phyloP scores from a whole-genome alignment of 202 grass and related monocot species.

The Saccharum hybrid region DNA sequence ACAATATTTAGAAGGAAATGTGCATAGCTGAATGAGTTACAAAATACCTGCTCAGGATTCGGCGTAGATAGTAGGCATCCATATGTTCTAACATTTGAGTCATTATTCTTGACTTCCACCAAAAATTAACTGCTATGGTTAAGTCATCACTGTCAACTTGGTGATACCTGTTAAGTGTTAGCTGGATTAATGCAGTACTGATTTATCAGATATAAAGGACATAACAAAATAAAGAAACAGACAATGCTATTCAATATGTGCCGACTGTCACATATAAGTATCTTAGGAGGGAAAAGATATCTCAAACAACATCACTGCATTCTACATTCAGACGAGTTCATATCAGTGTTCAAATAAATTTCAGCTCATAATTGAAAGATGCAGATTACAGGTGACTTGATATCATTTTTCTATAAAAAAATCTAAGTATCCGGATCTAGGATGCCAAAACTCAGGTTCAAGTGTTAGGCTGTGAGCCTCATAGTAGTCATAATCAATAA shows the following conservation, averaged over 20 bases:
- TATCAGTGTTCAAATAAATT: not conserved
- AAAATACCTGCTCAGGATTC: slow-evolving; percentile 85
- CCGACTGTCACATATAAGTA: slow-evolving; percentile 1
- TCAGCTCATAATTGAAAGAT: not conserved
- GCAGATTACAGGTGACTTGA: slow-evolving; percentile 17
- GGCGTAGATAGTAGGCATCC: slow-evolving; percentile 92
- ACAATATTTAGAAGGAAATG: slow-evolving; percentile 31
- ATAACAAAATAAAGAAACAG: slow-evolving; percentile 7
- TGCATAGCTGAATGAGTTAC: slow-evolving; percentile 22
- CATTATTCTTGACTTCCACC: slow-evolving; percentile 93
- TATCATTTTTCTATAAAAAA: not conserved
- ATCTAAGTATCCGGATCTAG: not conserved
- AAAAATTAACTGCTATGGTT: slow-evolving; percentile 92
- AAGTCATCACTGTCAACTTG: slow-evolving; percentile 97
- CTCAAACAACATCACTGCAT: not conserved
- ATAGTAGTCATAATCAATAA: not conserved
- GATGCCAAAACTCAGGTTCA: slow-evolving; percentile 19
- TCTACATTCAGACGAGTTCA: not conserved
- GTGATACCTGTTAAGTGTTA: slow-evolving; percentile 79
- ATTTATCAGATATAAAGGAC: slow-evolving; percentile 16
- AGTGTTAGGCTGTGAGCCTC: not conserved
- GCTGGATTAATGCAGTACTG: not conserved
- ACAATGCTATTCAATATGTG: slow-evolving; percentile 8
- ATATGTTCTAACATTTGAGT: slow-evolving; percentile 86
- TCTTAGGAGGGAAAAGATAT: not conserved